Base-by-base conservation (phyloP, 305 asterid genomes). In the Caryopteris hybrid region DNA sequence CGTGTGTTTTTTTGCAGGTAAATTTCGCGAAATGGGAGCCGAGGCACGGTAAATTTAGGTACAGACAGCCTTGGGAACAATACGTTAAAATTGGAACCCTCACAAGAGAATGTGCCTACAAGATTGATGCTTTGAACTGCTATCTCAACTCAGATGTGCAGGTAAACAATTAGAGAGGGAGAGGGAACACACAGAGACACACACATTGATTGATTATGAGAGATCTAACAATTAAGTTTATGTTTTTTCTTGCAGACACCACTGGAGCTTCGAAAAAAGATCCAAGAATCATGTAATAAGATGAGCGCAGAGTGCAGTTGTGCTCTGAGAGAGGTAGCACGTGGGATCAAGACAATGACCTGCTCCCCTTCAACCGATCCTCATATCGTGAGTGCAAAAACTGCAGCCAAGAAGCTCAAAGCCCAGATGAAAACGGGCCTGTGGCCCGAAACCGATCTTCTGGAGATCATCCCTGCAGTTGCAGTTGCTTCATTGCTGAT, bases 21-120 rank as follows among this genome's bases (percentile, higher is more conserved):
- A 86, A 76, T 70, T 86, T 84, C 33, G 95, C 89, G 9, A 82
- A 71, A 76, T 88, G 95, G 95, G 95, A 88, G 61, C 92, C 92
- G 1, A 68, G 83, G 18, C 92, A 88, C 36, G 92, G 90, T 7
- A 73, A 73, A 61, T 86, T 88, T 56, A 78, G 75, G 69, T 88
- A 74, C 68, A 53, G 82, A 0, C 90, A 84, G 7, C 95, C 92
- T 11, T 88, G 92, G 95, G 71, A 80, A 18, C 82, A 80, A 33
- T 88, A 86, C 77, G 74, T 86, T 16, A 79, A 86, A 48, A 66
- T 80, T 36, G 87, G 95, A 57, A 71, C 79, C 38, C 76, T 82
- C 17, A 79, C 84, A 41, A 76, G 92, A 66, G 79, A 84, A 70
- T 88, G 95, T 41, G 89, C 92, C 3, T 68, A 52, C 65, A 80